Conservation (phyloP, 257 asterid genomes). For the Solanum commersonii region DNA sequence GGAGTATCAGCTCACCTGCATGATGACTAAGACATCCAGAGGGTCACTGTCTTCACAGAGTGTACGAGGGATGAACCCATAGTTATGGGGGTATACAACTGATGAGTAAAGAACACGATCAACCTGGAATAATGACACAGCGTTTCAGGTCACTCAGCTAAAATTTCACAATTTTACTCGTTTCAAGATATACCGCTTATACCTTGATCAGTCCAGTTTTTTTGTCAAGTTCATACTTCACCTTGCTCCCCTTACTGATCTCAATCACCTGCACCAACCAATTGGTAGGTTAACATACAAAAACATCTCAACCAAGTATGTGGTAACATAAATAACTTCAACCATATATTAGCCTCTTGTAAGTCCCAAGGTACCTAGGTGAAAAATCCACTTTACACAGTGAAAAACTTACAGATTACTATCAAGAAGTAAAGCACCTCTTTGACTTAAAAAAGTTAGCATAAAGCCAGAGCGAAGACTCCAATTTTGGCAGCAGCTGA, state of each 20-base stretch:
- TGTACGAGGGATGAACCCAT: constrained; percentile 96
- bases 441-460: background rate
- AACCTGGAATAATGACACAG: constrained; percentile 39
- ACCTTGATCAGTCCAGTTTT: constrained; percentile 97
- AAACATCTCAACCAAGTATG: background rate
- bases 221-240: constrained; percentile 96
- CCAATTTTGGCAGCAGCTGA: background rate
- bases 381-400: background rate
- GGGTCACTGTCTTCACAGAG: constrained; percentile 94
- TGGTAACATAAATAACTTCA: background rate
- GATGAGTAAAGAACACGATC: constrained; percentile 96
- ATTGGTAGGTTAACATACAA: background rate
- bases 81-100: constrained; percentile 98
- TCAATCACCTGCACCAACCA: constrained; percentile 68
- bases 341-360: background rate
- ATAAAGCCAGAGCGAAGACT: background rate
- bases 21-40: constrained; percentile 87
- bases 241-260: constrained; percentile 91
- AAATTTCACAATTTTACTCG: background rate
- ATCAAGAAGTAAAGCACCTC: background rate
- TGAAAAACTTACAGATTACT: background rate
- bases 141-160: background rate
- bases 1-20: constrained; percentile 58
- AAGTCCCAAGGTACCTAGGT: background rate
- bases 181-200: background rate